Conservation (phyloP, 306 rosid species). For the Rosa lucieae region DNA sequence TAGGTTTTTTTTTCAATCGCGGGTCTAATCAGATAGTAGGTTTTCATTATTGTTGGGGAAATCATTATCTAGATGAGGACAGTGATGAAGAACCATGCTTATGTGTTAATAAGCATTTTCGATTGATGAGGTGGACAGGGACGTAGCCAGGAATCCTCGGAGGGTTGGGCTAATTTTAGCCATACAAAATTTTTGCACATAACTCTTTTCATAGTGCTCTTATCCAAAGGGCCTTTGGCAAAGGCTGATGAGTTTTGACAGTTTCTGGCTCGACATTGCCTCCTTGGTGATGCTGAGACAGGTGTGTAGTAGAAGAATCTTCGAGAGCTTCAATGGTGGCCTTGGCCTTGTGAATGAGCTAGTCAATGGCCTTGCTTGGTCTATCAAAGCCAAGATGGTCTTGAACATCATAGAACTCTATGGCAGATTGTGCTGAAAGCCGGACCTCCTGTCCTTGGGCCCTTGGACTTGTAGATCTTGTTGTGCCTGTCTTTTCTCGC, state of each 20-base stretch:
- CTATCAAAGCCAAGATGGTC: slow-evolving; percentile 32
- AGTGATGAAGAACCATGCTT: neutral
- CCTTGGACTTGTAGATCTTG: slow-evolving; percentile 26
- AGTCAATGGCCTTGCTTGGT: slow-evolving; percentile 31
- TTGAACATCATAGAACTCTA: slow-evolving; percentile 33
- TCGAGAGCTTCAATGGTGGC: slow-evolving; percentile 18
- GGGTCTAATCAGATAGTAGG: neutral
- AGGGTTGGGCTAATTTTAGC: no score
- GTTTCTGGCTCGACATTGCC: neutral
- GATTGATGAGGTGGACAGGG: neutral
- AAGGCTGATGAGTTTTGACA: neutral
- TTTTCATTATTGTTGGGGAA: no score
- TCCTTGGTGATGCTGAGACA: slow-evolving; percentile 14
- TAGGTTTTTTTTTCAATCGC: neutral
- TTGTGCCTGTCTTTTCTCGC: slow-evolving; percentile 20
- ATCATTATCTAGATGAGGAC: neutral
- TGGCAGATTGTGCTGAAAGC: slow-evolving; percentile 23
- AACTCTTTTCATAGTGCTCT: neutral
- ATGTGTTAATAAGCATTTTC: neutral
- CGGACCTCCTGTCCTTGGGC: slow-evolving; percentile 30
- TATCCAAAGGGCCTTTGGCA: neutral
- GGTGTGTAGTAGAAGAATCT: neutral
- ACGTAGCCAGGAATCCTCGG: no score
- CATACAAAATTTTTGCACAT: no score
- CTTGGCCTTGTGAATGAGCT: slow-evolving; percentile 28